Conservation (phyloP, 352 stramenopile species). For the Phytophthora megakarya region DNA sequence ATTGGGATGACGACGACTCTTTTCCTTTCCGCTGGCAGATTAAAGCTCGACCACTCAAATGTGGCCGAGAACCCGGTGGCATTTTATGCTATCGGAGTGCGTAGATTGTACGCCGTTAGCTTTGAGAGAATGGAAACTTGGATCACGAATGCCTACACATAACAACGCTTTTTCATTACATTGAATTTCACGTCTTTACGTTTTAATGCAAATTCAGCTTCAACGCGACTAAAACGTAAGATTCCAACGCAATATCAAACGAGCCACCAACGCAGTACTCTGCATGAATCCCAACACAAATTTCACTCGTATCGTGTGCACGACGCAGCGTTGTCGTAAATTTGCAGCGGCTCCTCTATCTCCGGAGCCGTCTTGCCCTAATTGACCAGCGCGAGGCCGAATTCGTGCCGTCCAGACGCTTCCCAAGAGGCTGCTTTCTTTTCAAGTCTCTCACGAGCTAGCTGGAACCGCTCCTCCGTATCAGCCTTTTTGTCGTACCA, state of each 20-base stretch:
- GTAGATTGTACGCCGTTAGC: conserved; percentile 1
- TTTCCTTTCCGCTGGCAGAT: no score
- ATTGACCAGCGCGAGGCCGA: not conserved
- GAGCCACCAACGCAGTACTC: no score
- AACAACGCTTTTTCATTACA: no score
- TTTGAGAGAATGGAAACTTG: no score
- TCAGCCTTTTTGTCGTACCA: not conserved
- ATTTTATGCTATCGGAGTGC: conserved; percentile 4
- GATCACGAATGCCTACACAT: no score
- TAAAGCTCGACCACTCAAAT: no score
- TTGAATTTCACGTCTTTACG: no score
- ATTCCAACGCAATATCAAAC: no score
- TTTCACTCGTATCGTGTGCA: not conserved
- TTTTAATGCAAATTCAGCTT: no score
- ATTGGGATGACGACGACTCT: no score
- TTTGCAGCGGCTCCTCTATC: not conserved
- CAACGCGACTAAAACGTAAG: no score
- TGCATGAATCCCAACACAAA: no score
- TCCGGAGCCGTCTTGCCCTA: not conserved
- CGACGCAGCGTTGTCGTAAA: not conserved
- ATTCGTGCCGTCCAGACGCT: not conserved
- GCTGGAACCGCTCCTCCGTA: not conserved
- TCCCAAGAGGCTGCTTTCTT: not conserved
- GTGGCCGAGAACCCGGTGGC: not conserved
- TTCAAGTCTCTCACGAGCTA: conserved; percentile 2